These are phyloP conservation scores for Starmera dryadoides DNA, from an alignment of 805 yeast genomes.

Conservation along the genomic window DNA sequence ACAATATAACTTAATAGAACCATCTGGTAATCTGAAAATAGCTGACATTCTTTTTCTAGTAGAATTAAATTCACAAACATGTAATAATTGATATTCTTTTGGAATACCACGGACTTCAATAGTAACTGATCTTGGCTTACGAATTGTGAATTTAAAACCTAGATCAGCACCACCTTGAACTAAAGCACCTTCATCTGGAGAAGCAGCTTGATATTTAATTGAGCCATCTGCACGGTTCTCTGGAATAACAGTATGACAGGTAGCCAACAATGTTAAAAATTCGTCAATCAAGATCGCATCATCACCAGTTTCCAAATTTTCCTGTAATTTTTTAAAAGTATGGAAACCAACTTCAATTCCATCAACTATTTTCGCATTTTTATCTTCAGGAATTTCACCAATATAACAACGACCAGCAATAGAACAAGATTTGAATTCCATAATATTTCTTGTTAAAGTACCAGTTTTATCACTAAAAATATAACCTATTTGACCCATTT, in stretches of 20 bases:
- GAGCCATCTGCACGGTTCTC: slow-evolving; percentile 58
- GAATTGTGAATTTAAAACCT: slow-evolving; percentile 77
- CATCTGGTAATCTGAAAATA: slow-evolving; percentile 90
- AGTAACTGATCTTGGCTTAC: slow-evolving; percentile 79
- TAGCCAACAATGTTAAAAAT: slow-evolving; percentile 76
- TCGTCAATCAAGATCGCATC: slow-evolving; percentile 54
- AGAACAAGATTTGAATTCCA: slow-evolving; percentile 93
- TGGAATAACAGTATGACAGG: slow-evolving; percentile 97
- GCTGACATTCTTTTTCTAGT: slow-evolving; percentile 98
- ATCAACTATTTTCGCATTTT: slow-evolving; percentile 60
- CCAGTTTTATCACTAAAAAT: slow-evolving; percentile 98
- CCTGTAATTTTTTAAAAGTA: slow-evolving; percentile 56
- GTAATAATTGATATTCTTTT: slow-evolving; percentile 65
- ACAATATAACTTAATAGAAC: slow-evolving; percentile 77
- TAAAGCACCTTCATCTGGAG: slow-evolving; percentile 98
- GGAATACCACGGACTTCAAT: slow-evolving; percentile 47
- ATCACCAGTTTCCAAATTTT: slow-evolving; percentile 37
- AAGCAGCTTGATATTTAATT: slow-evolving; percentile 95
- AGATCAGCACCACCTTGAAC: slow-evolving; percentile 92
- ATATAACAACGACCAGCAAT: slow-evolving; percentile 90
- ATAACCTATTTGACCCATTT: slow-evolving; percentile 93
- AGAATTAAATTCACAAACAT: slow-evolving; percentile 94
- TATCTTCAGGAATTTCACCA: slow-evolving; percentile 87
- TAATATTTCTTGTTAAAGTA: slow-evolving; percentile 88
- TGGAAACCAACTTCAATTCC: slow-evolving; percentile 79